Percentiles rank a stretch among this genome's conserved stretches.
phyloP scores from a whole-genome alignment of 169 alveolate genomes.

The Eimeria nieschulzi region DNA sequence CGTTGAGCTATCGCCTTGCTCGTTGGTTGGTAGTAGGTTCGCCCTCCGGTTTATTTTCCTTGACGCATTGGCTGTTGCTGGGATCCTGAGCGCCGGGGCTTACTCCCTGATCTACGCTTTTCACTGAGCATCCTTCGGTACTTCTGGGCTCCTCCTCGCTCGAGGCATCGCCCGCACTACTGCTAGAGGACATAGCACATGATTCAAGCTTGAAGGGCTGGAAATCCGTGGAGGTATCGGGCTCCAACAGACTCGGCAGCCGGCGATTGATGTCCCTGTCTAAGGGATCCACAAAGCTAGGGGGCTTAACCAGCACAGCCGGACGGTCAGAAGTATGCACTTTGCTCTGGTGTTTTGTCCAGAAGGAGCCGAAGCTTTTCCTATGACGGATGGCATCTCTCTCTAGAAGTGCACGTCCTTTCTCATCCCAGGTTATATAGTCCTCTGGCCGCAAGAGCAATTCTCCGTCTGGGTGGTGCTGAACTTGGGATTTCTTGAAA shows the following conservation, averaged over 20 bases:
- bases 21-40: too few species aligned
- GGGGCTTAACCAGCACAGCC: not conserved
- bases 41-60: too few species aligned
- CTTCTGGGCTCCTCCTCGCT: not conserved
- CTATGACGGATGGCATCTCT: slow-evolving; percentile 23
- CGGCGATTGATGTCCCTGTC: slow-evolving; percentile 30
- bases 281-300: not conserved
- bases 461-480: slow-evolving; percentile 10
- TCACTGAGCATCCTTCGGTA: too few species aligned
- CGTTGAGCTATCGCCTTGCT: too few species aligned
- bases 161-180: not conserved
- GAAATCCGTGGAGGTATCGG: not conserved
- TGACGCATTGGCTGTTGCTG: not conserved
- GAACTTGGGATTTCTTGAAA: not conserved
- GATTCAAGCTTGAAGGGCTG: not conserved
- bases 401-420: slow-evolving; percentile 9
- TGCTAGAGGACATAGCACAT: not conserved
- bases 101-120: too few species aligned
- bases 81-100: not conserved
- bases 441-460: not conserved
- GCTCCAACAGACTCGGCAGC: not conserved
- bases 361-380: slow-evolving; percentile 7
- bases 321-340: slow-evolving; percentile 4
- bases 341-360: slow-evolving; percentile 15
- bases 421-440: slow-evolving; percentile 4